Evolutionary conservation across 768 basidiomycete species (phyloP).

Genomic region (Boletellus sp.): DNA sequence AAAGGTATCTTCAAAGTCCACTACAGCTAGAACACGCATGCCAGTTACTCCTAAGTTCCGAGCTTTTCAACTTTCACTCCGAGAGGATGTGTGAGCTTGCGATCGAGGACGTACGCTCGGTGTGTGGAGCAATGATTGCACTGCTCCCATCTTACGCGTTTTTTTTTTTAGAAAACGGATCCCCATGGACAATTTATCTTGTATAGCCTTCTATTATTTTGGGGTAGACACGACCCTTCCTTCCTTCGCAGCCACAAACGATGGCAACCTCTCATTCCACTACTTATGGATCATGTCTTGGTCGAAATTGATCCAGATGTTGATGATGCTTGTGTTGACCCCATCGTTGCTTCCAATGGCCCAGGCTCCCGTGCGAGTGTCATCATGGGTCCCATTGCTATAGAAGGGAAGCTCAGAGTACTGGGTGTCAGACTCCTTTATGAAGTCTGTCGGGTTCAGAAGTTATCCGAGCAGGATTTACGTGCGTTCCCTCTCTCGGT

Average conservation of each 20-base stretch:
- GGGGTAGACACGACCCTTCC: slow-evolving; percentile 63
- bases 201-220: slow-evolving; percentile 71
- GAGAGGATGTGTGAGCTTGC: slow-evolving; percentile 87
- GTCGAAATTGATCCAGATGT: slow-evolving; percentile 78
- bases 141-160: slow-evolving; percentile 1
- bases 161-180: slow-evolving; percentile 62
- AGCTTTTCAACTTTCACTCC: slow-evolving; percentile 87
- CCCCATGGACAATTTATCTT: slow-evolving; percentile 80
- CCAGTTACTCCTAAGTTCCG: slow-evolving; percentile 70
- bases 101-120: slow-evolving; percentile 62
- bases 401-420: slow-evolving; percentile 77
- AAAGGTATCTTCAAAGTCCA: slow-evolving; percentile 81
- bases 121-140: slow-evolving; percentile 34
- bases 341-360: slow-evolving; percentile 29
- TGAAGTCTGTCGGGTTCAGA: slow-evolving; percentile 91
- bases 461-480: slow-evolving; percentile 72
- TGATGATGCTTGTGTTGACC: slow-evolving; percentile 53
- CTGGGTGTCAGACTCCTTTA: slow-evolving; percentile 77
- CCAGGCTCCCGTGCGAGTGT: slow-evolving; percentile 37
- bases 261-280: slow-evolving; percentile 78
- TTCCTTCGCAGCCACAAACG: slow-evolving; percentile 78
- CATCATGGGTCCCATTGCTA: slow-evolving; percentile 52
- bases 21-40: slow-evolving; percentile 84
- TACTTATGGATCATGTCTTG: slow-evolving; percentile 80
- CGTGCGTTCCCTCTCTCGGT: slow-evolving; percentile 43